Percentiles rank a stretch among this genome's conserved stretches.
These are phyloP conservation scores for Vitis hybrid DNA, from an alignment of 177 flowering plant genomes.

Conservation along the genomic window DNA sequence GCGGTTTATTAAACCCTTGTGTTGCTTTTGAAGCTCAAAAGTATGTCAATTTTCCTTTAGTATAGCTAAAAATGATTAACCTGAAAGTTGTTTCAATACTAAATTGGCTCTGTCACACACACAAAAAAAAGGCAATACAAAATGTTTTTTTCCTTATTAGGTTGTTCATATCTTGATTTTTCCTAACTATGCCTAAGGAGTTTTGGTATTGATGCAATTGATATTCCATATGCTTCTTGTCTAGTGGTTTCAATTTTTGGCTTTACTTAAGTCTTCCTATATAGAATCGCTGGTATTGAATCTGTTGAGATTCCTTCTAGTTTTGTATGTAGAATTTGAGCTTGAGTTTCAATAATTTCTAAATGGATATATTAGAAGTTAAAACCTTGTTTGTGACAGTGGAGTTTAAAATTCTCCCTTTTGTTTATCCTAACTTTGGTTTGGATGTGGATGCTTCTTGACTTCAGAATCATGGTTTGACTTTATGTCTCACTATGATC, in stretches of 20 bases:
- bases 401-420: no score
- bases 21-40: no score
- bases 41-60: no score
- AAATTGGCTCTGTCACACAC: no score
- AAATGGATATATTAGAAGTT: background rate
- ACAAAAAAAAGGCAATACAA: no score
- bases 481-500: conserved; percentile 39
- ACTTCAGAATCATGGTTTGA: conserved; percentile 28
- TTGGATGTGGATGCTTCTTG: conserved; percentile 7
- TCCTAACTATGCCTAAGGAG: background rate
- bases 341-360: background rate
- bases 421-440: background rate
- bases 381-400: background rate
- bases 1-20: no score
- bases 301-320: background rate
- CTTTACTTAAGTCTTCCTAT: background rate
- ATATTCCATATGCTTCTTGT: background rate
- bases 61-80: no score
- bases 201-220: background rate
- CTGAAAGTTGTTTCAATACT: no score
- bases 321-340: background rate
- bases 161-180: no score
- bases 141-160: no score
- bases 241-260: background rate
- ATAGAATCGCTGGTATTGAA: background rate